Base-by-base conservation (phyloP, 2,329 filamentous ascomycete species). In the Ceratocystis lukuohia region DNA sequence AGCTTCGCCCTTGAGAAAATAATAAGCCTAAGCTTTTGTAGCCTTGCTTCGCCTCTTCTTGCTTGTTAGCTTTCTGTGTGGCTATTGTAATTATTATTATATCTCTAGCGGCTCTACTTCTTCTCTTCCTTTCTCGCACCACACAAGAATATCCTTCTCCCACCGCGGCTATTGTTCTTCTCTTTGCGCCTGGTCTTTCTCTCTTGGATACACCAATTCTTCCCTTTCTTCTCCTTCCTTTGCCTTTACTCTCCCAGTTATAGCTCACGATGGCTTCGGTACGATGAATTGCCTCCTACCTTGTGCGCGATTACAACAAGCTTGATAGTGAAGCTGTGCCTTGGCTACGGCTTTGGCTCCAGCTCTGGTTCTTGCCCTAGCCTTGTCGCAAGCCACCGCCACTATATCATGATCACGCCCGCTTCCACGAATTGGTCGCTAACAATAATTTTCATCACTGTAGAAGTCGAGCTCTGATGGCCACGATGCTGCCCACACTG, bases 391-490 rank as follows among this genome's bases (percentile, higher is more conserved):
- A 45, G 37, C 37, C 37, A 41, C 12, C 37, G 37, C 37, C 37
- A 4, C 12, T 41, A 4, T 10, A 50, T 17, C 33, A 48, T 28
- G 12, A 59, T 28, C 25, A 57, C 7, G 12, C 17, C 22, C 22
- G 22, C 53, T 28, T 17, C 22, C 22, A 12, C 25, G 53, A 57
- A 57, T 57, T 57, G 53, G 22, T 57, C 25, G 53, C 53, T 57
- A 28, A 57, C 53, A 12, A 30, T 6, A 7, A 33, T 30, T 10
- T 33, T n/a, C 33, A 45, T 33, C 25, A 7, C 15, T 12, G 41
- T 48, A 68, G 66, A 62, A 68, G 41, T 37, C 64, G 63, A 68
- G 62, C 62, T 56, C 66, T 63, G 57, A 65, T 44, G 66, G 62
- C 66, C 63, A 65, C 22, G 59, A 64, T 64, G 66, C 66, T 59